A percentile compares a stretch with the other conserved stretches of the same genome.
phyloP scores from a whole-genome alignment of 73 alveolate species.

The Paramecium octaurelia region DNA sequence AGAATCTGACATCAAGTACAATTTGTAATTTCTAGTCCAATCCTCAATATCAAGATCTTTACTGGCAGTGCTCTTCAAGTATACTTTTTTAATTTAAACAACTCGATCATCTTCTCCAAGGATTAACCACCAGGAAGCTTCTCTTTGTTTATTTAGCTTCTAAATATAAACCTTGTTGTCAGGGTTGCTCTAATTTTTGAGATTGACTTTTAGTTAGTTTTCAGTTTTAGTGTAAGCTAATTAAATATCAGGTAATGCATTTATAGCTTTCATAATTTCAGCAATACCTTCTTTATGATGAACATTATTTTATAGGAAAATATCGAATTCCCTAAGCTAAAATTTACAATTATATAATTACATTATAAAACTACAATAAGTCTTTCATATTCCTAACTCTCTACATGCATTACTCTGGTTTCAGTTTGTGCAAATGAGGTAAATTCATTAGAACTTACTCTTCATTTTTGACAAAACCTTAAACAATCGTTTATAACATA shows the following conservation, averaged over 20 bases:
- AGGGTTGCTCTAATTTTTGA: not conserved
- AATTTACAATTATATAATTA: slow-evolving; percentile 25
- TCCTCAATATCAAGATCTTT: not conserved
- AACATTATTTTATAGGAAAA: not conserved
- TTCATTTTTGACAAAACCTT: slow-evolving; percentile 28
- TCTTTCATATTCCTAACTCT: not conserved
- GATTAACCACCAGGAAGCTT: slow-evolving; percentile 61
- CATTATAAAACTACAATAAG: not conserved
- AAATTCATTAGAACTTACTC: not conserved
- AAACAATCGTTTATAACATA: slow-evolving; percentile 37
- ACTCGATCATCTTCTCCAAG: slow-evolving; percentile 37
- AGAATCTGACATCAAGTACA: slow-evolving; percentile 49
- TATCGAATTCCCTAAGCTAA: slow-evolving; percentile 9
- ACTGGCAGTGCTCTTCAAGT: not conserved
- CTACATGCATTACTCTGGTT: not conserved
- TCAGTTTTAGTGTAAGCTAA: not conserved
- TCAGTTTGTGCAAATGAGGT: slow-evolving; percentile 8
- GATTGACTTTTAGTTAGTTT: not conserved
- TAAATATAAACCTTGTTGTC: not conserved
- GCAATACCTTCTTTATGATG: not conserved
- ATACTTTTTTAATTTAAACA: slow-evolving; percentile 22
- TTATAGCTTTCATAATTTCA: slow-evolving; percentile 34
- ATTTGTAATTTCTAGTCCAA: not conserved
- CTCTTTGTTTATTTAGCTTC: not conserved
- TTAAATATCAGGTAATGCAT: slow-evolving; percentile 35